Conservation (phyloP, 352 stramenopile species). For the Phytopythium chamaehyphon region DNA sequence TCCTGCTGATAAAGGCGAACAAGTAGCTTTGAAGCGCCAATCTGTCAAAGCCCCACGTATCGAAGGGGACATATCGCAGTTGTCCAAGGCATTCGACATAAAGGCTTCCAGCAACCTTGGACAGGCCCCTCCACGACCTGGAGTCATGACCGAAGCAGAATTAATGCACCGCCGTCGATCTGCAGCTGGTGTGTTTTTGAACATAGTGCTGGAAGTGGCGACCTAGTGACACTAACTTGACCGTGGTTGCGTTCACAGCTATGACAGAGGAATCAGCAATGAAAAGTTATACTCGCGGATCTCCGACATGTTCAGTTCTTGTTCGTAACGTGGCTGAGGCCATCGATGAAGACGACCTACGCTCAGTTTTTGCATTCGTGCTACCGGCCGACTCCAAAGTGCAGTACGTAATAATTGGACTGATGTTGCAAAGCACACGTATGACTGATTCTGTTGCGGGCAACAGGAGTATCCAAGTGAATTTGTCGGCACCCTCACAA, state of each 20-base stretch:
- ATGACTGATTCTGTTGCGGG: no score
- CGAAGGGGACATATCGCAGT: slow-evolving; percentile 4
- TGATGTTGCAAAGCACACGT: neutral
- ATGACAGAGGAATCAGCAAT: slow-evolving; percentile 30
- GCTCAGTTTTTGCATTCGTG: slow-evolving; percentile 52
- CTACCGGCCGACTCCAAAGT: slow-evolving; percentile 32
- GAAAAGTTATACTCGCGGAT: slow-evolving; percentile 27
- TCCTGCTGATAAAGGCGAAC: neutral
- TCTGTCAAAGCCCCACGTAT: slow-evolving; percentile 1
- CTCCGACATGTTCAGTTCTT: slow-evolving; percentile 18
- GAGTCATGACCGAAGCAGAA: slow-evolving; percentile 58
- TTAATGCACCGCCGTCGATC: slow-evolving; percentile 35
- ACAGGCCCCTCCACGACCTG: slow-evolving; percentile 13
- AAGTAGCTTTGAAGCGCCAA: neutral
- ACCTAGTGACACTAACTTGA: no score
- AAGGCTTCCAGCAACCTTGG: neutral
- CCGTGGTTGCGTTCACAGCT: slow-evolving; percentile 7
- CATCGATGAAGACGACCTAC: slow-evolving; percentile 50
- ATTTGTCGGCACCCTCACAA: slow-evolving; percentile 2
- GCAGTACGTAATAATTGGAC: slow-evolving; percentile 19
- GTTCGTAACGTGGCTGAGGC: slow-evolving; percentile 40
- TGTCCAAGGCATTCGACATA: slow-evolving; percentile 26
- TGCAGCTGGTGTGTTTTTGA: slow-evolving; percentile 21
- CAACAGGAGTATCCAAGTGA: slow-evolving; percentile 12
- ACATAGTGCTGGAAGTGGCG: no score